A percentile compares a stretch with the other conserved stretches of the same genome.
phyloP scores from a whole-genome alignment of 106 monocot species.

The Dendrobium officinale region DNA sequence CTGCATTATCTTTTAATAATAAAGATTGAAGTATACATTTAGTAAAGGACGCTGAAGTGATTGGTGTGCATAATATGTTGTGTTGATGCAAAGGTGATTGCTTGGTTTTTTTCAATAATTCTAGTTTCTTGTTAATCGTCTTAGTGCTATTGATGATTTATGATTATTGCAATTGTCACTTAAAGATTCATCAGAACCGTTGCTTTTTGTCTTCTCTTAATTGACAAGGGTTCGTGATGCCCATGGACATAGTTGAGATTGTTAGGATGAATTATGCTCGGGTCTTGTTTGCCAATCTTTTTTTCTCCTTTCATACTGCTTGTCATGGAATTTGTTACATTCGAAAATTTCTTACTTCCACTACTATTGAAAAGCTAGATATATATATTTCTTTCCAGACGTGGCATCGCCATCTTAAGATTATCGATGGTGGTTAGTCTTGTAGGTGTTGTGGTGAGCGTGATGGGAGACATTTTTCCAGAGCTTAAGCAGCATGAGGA shows the following conservation, averaged over 20 bases:
- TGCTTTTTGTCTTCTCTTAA: not conserved
- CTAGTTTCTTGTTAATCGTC: not conserved
- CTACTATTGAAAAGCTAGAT: not conserved
- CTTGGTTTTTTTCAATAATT: not conserved
- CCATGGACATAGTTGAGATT: not conserved
- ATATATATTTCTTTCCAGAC: not conserved
- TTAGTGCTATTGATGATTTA: not conserved
- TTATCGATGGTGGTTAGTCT: slow-evolving; percentile 46
- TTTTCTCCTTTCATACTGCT: not conserved
- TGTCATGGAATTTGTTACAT: not conserved
- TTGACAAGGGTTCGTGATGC: not conserved
- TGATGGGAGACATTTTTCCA: slow-evolving; percentile 82
- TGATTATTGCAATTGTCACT: not conserved
- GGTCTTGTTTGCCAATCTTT: not conserved
- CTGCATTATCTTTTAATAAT: no score
- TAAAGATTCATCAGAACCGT: not conserved
- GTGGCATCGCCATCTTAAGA: not conserved
- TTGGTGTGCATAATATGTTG: not conserved
- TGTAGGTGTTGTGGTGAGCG: slow-evolving; percentile 60
- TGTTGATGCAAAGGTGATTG: not conserved
- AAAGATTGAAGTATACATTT: no score
- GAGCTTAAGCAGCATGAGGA: slow-evolving; percentile 73
- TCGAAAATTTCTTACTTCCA: not conserved
- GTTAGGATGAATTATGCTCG: not conserved
- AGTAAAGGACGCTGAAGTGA: no score